Conservation (phyloP, 164 flowering plant species). For the Annona squamosa region DNA sequence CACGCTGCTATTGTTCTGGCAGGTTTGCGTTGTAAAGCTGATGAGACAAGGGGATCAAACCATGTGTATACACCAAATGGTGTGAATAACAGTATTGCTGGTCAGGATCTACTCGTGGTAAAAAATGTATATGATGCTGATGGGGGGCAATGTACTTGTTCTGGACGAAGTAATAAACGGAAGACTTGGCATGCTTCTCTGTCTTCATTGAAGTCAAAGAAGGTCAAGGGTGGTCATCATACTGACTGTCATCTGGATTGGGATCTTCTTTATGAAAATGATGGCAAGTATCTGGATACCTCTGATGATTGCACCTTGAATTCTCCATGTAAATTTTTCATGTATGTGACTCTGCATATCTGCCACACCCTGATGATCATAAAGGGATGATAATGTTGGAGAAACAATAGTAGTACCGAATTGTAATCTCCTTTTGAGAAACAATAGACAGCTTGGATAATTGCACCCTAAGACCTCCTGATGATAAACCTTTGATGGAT, state of each 20-base stretch:
- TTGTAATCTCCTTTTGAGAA: no score
- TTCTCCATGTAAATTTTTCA: slow-evolving; percentile 14
- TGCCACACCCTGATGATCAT: not conserved
- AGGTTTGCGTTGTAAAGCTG: slow-evolving; percentile 14
- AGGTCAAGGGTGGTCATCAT: slow-evolving; percentile 57
- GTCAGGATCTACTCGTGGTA: slow-evolving; percentile 7
- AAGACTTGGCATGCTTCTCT: slow-evolving; percentile 62
- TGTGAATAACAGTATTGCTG: slow-evolving; percentile 11
- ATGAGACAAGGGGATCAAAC: slow-evolving; percentile 10
- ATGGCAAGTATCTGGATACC: slow-evolving; percentile 15
- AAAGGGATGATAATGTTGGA: no score
- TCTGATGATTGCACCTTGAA: slow-evolving; percentile 19
- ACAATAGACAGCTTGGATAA: no score
- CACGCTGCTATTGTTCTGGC: not conserved
- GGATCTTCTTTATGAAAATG: slow-evolving; percentile 20
- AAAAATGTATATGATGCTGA: slow-evolving; percentile 14
- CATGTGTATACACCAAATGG: slow-evolving; percentile 15
- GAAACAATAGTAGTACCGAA: no score
- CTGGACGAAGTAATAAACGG: slow-evolving; percentile 35
- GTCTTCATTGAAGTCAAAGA: slow-evolving; percentile 74
- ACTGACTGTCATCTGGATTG: slow-evolving; percentile 26
- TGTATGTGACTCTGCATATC: slow-evolving; percentile 16
- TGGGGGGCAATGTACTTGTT: slow-evolving; percentile 33
- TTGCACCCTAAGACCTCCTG: no score
- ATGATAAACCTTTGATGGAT: no score